Base-by-base conservation (phyloP, 192 early-diverging fungal genomes). In the Backusella australiensis region DNA sequence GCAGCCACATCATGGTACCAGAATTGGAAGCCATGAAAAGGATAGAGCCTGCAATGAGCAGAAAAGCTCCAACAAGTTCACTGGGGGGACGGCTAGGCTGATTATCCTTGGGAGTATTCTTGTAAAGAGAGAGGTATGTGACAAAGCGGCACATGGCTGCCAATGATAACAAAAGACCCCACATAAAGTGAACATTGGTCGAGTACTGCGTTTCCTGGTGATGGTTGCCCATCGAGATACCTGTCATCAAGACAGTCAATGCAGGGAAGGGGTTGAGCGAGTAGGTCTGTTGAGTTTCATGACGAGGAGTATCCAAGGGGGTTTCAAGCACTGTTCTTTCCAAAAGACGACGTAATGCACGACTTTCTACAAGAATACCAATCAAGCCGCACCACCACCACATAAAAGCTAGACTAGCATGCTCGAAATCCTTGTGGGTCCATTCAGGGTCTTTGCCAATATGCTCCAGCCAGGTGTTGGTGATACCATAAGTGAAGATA, bases 401-500 rank as follows among this genome's bases (percentile, higher is more conserved):
- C 81, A 82, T 82, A 69, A 82, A 82, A 15, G 81, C 81, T 6
- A 82, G 38, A 73, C 77, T 78, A 6, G 81, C 81, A 66, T 82
- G 81, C 12, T 82, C 81, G 38, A 82, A 76, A 66, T 82, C 81
- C 39, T 82, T 82, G 73, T 82, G 81, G 19, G 46, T 82, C 81
- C 81, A 82, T 19, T 46, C 26, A 7, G 59, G 49, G 12, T 78
- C 53, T 44, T 82, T 35, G n/a, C 81, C 81, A 78, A 82, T 78
- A 35, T 82, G 81, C 32, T 82, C 81, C 74, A 82, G 66, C 81
- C 81, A 82, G 3, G 81, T 82, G 49, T 82, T 82, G 38, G 81
- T 82, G 26, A 82, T 82, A 19, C 81, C 81, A 66, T 82, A 82
- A 19, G 41, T 78, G 21, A 82, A 82, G 4, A 82, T 82, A 11